Evolutionary conservation across 345 rosid species (phyloP), one percentile per base, ranked within the genome.

Genomic region (Salix caprea): DNA sequence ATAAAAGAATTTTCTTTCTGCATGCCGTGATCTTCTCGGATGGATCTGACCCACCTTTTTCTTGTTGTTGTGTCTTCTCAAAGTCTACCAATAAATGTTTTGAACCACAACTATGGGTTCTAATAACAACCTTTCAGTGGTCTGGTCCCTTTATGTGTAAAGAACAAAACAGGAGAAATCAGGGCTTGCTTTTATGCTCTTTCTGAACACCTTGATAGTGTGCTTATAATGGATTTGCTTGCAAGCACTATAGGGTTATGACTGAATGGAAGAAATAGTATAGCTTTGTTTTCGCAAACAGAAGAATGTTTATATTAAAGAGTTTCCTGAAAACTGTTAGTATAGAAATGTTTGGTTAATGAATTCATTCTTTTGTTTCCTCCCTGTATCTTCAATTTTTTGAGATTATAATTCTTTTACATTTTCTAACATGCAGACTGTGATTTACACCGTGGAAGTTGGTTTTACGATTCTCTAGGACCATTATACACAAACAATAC

Each of bases 401-500:
- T 42, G 8, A 52, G 42, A 36, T 81, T 76, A 40, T 78, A 18
- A 70, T 82, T 66, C 30, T 30, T 30, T 74, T 75, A 60, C 71
- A 36, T 64, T 77, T 65, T 76, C 44, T 61, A 26, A 65, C 62
- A n/a, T 83, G 82, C 69, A 96, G 98, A 84, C 15, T 96, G 99
- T 84, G 92, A 96, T 86, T 85, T 96, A 70, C 90, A 79, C 77
- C 87, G 71, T 23, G 99, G 99, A 77, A 87, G 84, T 76, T 96
- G 99, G 98, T 87, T 91, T 84, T 87, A 89, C 82, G 99, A 96
- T 88, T 74, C 92, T 15, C 28, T 46, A 34, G 98, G 95, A 74
- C 98, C 97, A 44, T 15, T 78, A 52, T 96, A 96, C 89, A 88
- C 97, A 62, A 96, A 92, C 98, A 90, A 94, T 86, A 78, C 94